A percentile compares a stretch with the other conserved stretches of the same genome.
Evolutionary conservation across 495 filamentous ascomycete species (phyloP).

Genomic region (Paragyromitra xinjiangensis): DNA sequence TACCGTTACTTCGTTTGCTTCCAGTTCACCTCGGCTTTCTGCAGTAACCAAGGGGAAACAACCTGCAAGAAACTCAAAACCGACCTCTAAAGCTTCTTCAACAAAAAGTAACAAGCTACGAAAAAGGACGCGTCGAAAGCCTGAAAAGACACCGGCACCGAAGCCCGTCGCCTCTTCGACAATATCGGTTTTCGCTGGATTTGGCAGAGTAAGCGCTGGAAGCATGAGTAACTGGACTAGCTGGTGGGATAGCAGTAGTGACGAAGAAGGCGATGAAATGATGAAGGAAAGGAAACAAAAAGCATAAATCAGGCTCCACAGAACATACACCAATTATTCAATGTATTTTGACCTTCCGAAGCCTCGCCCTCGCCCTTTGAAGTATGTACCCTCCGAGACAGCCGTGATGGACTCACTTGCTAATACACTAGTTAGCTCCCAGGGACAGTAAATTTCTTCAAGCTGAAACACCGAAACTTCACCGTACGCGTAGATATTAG

Average conservation of each 20-base stretch:
- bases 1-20: neutral
- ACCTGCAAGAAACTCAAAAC: neutral
- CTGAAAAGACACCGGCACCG: neutral
- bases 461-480: neutral
- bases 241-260: slow-evolving; percentile 37
- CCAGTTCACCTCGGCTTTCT: neutral
- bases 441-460: neutral
- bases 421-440: neutral
- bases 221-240: slow-evolving; percentile 44
- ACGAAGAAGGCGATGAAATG: slow-evolving; percentile 1
- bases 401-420: neutral
- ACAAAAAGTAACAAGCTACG: slow-evolving; percentile 13
- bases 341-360: neutral
- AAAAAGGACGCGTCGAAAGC: slow-evolving; percentile 15
- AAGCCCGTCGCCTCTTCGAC: neutral
- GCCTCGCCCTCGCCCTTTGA: neutral
- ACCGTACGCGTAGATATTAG: neutral
- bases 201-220: slow-evolving; percentile 27
- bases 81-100: neutral
- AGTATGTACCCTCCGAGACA: neutral
- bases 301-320: neutral
- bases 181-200: slow-evolving; percentile 4
- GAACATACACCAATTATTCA: neutral
- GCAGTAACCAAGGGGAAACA: neutral
- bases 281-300: slow-evolving; percentile 9